These are phyloP conservation scores for Lolium perenne DNA, from an alignment of 176 grass and related monocot species.

Conservation along the genomic window DNA sequence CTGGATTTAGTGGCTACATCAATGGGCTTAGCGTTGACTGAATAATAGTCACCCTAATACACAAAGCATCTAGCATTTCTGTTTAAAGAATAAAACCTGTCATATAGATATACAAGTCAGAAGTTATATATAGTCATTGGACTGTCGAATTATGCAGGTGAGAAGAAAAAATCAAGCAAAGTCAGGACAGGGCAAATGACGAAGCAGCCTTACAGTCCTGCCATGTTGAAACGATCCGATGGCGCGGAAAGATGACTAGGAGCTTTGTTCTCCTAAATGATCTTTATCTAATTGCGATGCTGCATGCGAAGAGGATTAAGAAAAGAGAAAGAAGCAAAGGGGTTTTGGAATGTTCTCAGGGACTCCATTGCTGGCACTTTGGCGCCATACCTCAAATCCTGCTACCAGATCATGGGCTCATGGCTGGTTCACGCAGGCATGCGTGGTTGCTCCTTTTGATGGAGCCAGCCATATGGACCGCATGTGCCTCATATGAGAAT, in stretches of 20 bases:
- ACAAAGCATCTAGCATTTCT: background rate
- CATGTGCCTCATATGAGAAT: slow-evolving; percentile 17
- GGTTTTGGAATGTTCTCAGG: slow-evolving; percentile 72
- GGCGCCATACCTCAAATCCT: slow-evolving; percentile 17
- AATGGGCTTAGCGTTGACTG: background rate
- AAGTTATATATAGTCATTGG: background rate
- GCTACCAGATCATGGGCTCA: background rate
- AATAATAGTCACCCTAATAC: background rate
- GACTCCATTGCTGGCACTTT: slow-evolving; percentile 53
- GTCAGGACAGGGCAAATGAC: slow-evolving; percentile 31
- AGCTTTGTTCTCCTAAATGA: slow-evolving; percentile 19
- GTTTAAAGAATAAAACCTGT: background rate
- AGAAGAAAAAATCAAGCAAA: slow-evolving; percentile 22
- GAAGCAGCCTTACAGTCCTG: slow-evolving; percentile 47
- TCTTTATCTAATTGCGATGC: background rate
- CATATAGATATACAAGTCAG: background rate
- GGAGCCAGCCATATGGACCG: slow-evolving; percentile 7
- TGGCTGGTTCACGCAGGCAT: slow-evolving; percentile 25
- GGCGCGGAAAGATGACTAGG: slow-evolving; percentile 41
- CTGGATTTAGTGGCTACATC: background rate
- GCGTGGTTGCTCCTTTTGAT: slow-evolving; percentile 41
- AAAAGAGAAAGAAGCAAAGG: slow-evolving; percentile 37
- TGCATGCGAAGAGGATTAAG: slow-evolving; percentile 4
- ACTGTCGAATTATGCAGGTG: background rate
- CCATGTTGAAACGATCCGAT: slow-evolving; percentile 15